A percentile compares a stretch with the other conserved stretches of the same genome.
Evolutionary conservation across 2,329 filamentous ascomycete species (phyloP).

Genomic region (Nakataea oryzae): DNA sequence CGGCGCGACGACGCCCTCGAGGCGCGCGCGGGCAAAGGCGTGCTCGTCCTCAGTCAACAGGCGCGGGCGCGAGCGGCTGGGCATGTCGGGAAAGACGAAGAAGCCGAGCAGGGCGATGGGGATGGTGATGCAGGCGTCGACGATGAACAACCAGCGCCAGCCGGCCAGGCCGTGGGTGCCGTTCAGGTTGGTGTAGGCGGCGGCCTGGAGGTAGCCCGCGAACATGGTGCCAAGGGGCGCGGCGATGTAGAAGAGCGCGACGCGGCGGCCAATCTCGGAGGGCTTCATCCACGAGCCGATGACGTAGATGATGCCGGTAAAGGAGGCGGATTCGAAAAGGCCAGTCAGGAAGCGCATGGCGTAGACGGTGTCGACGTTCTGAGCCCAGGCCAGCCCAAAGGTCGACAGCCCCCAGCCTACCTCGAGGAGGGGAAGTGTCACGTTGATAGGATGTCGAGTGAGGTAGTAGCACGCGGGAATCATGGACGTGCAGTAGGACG

Average conservation of each 20-base stretch:
- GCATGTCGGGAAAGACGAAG: slow-evolving; percentile 29
- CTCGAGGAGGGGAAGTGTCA: slow-evolving; percentile 18
- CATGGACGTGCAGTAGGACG: slow-evolving; percentile 19
- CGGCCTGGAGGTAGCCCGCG: slow-evolving; percentile 33
- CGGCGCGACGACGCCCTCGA: slow-evolving; percentile 11
- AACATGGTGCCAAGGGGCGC: slow-evolving; percentile 36
- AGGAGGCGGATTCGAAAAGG: slow-evolving; percentile 42
- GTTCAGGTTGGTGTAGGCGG: slow-evolving; percentile 41
- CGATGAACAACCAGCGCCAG: slow-evolving; percentile 46
- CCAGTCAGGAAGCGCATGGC: slow-evolving; percentile 44
- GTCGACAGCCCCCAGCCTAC: no score
- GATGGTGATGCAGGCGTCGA: slow-evolving; percentile 47
- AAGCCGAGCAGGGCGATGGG: slow-evolving; percentile 41
- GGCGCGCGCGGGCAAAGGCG: slow-evolving; percentile 22
- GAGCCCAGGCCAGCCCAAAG: no score
- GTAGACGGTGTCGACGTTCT: slow-evolving; percentile 16
- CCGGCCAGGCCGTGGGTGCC: slow-evolving; percentile 36
- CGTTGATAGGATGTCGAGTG: slow-evolving; percentile 28
- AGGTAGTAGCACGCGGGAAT: no score
- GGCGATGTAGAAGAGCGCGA: slow-evolving; percentile 51
- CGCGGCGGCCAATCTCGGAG: slow-evolving; percentile 50
- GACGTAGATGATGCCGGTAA: slow-evolving; percentile 39
- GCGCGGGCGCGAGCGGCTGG: slow-evolving; percentile 18
- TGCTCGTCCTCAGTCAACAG: slow-evolving; percentile 24
- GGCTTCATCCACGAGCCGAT: slow-evolving; percentile 48